These are phyloP conservation scores for Nicotiana obtusifolia DNA, from an alignment of 257 asterid species.

Conservation along the genomic window DNA sequence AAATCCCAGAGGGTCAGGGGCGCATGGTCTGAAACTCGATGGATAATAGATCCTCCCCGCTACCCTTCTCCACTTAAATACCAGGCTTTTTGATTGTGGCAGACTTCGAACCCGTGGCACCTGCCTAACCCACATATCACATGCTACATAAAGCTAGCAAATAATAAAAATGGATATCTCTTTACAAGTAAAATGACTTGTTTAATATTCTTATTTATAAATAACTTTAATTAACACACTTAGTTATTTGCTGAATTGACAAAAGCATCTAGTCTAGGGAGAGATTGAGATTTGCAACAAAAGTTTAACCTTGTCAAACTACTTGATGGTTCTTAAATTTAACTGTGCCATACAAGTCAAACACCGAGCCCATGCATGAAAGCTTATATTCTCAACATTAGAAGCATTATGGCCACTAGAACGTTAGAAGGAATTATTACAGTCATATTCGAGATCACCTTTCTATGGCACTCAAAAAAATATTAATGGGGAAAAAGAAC, in stretches of 20 bases:
- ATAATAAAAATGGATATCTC: neutral
- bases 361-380: neutral
- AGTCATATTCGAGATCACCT: neutral
- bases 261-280: neutral
- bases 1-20: no score
- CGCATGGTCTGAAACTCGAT: no score
- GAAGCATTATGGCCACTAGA: neutral
- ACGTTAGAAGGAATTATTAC: neutral
- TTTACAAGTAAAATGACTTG: neutral
- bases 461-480: neutral
- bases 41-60: no score
- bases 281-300: neutral
- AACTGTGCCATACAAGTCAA: neutral
- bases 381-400: neutral
- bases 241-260: neutral
- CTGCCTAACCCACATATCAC: no score
- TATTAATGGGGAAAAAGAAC: constrained; percentile 1
- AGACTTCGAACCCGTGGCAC: no score
- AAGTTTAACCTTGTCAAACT: neutral
- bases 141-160: neutral
- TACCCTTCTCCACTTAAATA: no score
- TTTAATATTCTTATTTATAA: neutral
- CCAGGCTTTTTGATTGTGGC: no score
- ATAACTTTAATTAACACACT: neutral
- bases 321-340: neutral